phyloP scores from a whole-genome alignment of 495 filamentous ascomycete species.

The Antarctomyces pellizariae region DNA sequence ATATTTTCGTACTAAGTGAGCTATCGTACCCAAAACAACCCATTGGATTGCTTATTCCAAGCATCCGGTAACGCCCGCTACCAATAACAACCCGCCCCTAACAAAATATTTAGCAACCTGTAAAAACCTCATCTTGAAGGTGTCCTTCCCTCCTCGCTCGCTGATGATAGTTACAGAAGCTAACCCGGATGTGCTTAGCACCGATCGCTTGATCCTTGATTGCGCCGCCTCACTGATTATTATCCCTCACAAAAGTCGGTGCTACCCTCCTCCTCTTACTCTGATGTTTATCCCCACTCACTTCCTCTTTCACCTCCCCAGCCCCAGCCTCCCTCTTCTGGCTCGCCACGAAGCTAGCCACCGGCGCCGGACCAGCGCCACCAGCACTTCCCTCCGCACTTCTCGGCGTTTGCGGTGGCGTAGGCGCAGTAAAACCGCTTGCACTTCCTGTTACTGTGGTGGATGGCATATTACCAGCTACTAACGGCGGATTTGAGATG shows the following conservation, averaged over 20 bases:
- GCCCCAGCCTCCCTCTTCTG: slow-evolving; percentile 38
- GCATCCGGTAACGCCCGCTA: no score
- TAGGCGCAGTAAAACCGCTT: slow-evolving; percentile 26
- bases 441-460: slow-evolving; percentile 50
- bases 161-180: no score
- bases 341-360: slow-evolving; percentile 17
- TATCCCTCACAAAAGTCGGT: slow-evolving; percentile 34
- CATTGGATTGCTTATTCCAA: no score
- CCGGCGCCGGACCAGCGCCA: slow-evolving; percentile 24
- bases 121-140: no score
- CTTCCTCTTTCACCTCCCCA: slow-evolving; percentile 21
- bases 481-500: slow-evolving; percentile 59
- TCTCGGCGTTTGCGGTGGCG: slow-evolving; percentile 40
- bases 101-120: no score
- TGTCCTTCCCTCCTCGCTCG: no score
- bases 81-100: no score
- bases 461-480: slow-evolving; percentile 44
- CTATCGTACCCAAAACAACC: no score
- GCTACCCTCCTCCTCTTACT: slow-evolving; percentile 60
- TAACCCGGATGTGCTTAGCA: no score
- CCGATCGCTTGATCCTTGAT: no score
- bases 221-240: no score
- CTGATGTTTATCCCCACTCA: slow-evolving; percentile 15
- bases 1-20: no score
- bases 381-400: slow-evolving; percentile 45